Evolutionary conservation across 805 yeast species (phyloP).

Genomic region (Nakazawaea pomicola): DNA sequence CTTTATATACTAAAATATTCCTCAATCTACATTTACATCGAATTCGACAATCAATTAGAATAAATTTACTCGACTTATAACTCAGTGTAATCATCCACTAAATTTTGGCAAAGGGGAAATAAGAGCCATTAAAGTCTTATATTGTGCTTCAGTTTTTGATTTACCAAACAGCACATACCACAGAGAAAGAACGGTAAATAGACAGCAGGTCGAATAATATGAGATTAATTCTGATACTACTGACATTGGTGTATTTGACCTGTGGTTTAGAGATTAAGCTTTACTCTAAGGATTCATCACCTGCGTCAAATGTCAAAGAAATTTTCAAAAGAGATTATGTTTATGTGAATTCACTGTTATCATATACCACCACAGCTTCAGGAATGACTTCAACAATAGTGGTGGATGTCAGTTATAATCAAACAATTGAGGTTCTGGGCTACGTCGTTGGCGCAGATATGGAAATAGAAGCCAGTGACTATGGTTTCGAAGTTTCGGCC

Average conservation of each 20-base stretch:
- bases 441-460: constrained; percentile 2
- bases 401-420: constrained; percentile 6
- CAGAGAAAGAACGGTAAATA: not conserved
- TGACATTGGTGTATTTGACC: not conserved
- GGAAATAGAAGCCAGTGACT: constrained; percentile 7
- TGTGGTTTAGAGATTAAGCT: constrained; percentile 8
- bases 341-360: constrained; percentile 1
- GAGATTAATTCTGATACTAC: too few species aligned
- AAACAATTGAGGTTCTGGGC: constrained; percentile 6
- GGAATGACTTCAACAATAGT: constrained; percentile 9
- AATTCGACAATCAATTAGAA: too few species aligned
- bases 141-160: too few species aligned
- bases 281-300: constrained; percentile 6
- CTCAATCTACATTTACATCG: too few species aligned
- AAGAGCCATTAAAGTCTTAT: too few species aligned
- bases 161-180: too few species aligned
- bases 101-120: too few species aligned
- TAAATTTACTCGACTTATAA: too few species aligned
- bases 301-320: not conserved
- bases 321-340: constrained; percentile 8
- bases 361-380: constrained; percentile 8
- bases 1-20: too few species aligned
- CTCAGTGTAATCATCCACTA: too few species aligned
- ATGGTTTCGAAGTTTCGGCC: constrained; percentile 8
- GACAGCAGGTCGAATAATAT: not conserved